These are phyloP conservation scores for Trichoderma asperellum DNA, from an alignment of 2,329 filamentous ascomycete species.

Conservation along the genomic window DNA sequence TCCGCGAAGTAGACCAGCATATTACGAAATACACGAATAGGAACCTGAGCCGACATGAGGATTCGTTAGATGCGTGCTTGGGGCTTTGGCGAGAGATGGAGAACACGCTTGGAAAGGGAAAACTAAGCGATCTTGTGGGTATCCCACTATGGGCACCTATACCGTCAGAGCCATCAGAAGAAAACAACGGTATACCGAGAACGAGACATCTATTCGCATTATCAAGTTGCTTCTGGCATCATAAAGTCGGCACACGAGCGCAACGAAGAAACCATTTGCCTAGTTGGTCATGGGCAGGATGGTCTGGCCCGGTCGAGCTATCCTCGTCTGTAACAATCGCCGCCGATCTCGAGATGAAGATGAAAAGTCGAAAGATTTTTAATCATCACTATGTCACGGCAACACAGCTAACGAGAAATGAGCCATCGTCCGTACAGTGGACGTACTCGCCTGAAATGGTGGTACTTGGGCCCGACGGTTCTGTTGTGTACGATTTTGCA, in stretches of 20 bases:
- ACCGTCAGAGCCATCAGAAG: constrained; percentile 21
- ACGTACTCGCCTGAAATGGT: constrained; percentile 42
- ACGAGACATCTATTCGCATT: constrained; percentile 42
- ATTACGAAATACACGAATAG: constrained; percentile 41
- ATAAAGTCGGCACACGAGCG: constrained; percentile 36
- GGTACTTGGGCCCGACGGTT: constrained; percentile 38
- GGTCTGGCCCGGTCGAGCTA: constrained; percentile 43
- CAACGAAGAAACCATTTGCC: constrained; percentile 40
- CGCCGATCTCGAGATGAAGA: constrained; percentile 36
- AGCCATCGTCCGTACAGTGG: constrained; percentile 39
- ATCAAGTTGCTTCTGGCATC: constrained; percentile 45
- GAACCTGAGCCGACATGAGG: constrained; percentile 38
- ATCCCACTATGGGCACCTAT: constrained; percentile 41
- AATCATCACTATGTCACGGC: constrained; percentile 44
- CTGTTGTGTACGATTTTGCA: constrained; percentile 41
- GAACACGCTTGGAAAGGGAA: constrained; percentile 38
- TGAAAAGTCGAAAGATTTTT: constrained; percentile 39
- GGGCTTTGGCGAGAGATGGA: constrained; percentile 41
- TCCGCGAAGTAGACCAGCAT: constrained; percentile 43
- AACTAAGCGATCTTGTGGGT: constrained; percentile 40
- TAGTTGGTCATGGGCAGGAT: constrained; percentile 46
- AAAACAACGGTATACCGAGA: constrained; percentile 30
- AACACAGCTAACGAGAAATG: constrained; percentile 42
- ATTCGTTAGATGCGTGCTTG: constrained; percentile 42
- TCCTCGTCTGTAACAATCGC: constrained; percentile 41